Evolutionary conservation across 495 filamentous ascomycete species (phyloP).

Genomic region (Penicillium herquei): DNA sequence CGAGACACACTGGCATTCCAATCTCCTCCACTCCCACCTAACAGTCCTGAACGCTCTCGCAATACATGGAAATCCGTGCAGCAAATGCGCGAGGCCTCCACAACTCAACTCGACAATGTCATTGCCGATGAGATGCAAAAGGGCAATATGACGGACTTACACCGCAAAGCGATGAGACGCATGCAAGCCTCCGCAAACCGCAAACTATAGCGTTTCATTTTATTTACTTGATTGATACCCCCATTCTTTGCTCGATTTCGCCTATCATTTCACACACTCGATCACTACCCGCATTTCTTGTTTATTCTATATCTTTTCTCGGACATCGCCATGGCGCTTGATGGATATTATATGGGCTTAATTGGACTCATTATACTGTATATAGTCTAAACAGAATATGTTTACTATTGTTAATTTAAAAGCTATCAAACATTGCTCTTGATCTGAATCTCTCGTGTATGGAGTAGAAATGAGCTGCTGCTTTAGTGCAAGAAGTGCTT

Average conservation of each 20-base stretch:
- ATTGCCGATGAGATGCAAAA: conserved; percentile 76
- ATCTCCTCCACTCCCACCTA: conserved; percentile 7
- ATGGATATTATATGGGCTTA: conserved; percentile 1
- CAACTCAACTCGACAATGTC: conserved; percentile 43
- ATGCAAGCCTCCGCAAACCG: conserved; percentile 75
- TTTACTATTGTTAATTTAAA: background rate
- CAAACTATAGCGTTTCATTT: conserved; percentile 14
- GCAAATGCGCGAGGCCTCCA: conserved; percentile 29
- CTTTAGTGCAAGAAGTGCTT: conserved; percentile 10
- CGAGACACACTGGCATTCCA: conserved; percentile 34
- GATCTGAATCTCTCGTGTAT: no score
- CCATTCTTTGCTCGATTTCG: conserved; percentile 4
- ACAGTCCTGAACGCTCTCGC: conserved; percentile 18
- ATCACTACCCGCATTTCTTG: background rate
- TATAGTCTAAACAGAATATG: conserved; percentile 8
- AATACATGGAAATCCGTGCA: conserved; percentile 28
- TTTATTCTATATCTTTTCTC: conserved; percentile 1
- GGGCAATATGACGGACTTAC: conserved; percentile 70
- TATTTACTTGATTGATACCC: conserved; percentile 18
- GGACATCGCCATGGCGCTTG: conserved; percentile 4
- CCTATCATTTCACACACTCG: background rate
- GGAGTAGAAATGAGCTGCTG: background rate
- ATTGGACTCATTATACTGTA: conserved; percentile 10
- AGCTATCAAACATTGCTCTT: background rate
- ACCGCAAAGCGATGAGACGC: conserved; percentile 76